Evolutionary conservation across 2,329 filamentous ascomycete genomes (phyloP), one percentile per base, ranked within the genome.

Genomic region (Diaporthe aspalathi): DNA sequence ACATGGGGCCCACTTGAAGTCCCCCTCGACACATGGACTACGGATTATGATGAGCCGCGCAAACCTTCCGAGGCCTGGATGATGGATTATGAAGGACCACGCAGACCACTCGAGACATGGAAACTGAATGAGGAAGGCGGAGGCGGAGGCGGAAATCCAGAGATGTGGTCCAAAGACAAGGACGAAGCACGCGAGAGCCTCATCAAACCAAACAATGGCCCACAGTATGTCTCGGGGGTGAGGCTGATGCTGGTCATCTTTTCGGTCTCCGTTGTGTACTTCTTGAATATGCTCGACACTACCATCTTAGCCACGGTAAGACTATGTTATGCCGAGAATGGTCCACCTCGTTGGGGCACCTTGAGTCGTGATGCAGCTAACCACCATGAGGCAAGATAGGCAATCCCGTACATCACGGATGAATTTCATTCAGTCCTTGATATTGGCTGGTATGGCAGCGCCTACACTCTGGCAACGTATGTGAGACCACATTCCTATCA

Each of bases 341-440:
- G 12, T 24, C 24, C 47, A 16, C 24, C 22, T 1, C 22, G 16
- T 17, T 5, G 2, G 0, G 5, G 24, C 5, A 50, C 11, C 49
- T 17, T 22, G 3, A 8, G 8, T 11, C 5, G 22, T 16, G 49
- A 27, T 2, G 12, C 7, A 27, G 22, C 49, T 50, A 17, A 50
- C 14, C 24, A 50, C 49, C n/a, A n/a, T 27, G 49, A 14, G 45
- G 7, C 45, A 20, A 22, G 3, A 17, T 17, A 50, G 49, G 49
- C 49, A 1, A 50, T 50, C 27, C 49, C 49, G 24, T 50, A 50
- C 49, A 50, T 50, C 49, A 50, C 49, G 14, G 49, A 50, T 50
- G 49, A 50, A 50, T 50, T 50, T 50, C 49, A 50, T 50, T 50
- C 49, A 50, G 22, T 50, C 49, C 49, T 50, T 5, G 49, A 50